Evolutionary conservation across 208 protist genomes (phyloP).

Genomic region (Trypanosoma lewisi): DNA sequence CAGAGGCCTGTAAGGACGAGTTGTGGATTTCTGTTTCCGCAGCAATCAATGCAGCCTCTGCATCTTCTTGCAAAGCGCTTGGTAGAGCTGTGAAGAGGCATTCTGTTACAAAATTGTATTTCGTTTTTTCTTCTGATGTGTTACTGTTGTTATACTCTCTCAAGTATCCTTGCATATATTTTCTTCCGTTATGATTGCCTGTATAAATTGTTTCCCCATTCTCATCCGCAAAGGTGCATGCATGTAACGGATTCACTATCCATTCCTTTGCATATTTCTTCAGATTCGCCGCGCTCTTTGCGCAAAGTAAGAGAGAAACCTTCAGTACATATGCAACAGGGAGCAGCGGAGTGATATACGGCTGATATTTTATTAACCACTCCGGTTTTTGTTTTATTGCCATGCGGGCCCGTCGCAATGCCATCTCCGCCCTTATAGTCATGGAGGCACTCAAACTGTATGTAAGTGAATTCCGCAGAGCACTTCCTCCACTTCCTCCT

Average conservation of each 20-base stretch:
- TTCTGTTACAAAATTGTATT: conserved; percentile 18
- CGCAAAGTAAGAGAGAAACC: conserved; percentile 45
- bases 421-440: conserved; percentile 57
- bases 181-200: background rate
- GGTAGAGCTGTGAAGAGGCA: conserved; percentile 13
- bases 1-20: conserved; percentile 31
- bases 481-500: background rate
- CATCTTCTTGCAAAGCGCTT: conserved; percentile 11
- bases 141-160: conserved; percentile 17
- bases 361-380: conserved; percentile 66
- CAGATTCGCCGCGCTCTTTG: conserved; percentile 33
- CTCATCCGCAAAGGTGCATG: conserved; percentile 57
- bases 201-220: conserved; percentile 32
- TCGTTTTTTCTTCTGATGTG: conserved; percentile 31
- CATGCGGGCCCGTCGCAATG: conserved; percentile 63
- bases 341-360: conserved; percentile 68
- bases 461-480: conserved; percentile 20
- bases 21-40: conserved; percentile 4
- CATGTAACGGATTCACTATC: conserved; percentile 43
- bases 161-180: conserved; percentile 5
- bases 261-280: conserved; percentile 58
- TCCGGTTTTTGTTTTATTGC: conserved; percentile 39
- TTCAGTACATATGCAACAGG: conserved; percentile 72
- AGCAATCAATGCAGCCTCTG: conserved; percentile 1
- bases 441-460: conserved; percentile 58